Conservation (phyloP, 768 basidiomycete species). For the Candolleomyces aberdarensis region DNA sequence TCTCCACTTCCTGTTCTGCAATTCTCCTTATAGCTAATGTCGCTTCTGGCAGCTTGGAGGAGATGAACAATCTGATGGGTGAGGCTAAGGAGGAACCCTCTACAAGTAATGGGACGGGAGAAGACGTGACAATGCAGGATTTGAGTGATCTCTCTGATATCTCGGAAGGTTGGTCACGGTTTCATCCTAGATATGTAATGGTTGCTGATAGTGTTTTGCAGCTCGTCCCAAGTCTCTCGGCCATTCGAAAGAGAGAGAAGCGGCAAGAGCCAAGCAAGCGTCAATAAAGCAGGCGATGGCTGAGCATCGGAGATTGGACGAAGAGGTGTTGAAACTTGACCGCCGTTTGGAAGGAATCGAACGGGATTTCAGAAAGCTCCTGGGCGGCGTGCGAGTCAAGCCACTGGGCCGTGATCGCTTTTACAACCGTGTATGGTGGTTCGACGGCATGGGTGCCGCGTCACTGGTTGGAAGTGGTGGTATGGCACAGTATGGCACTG, state of each 20-base stretch:
- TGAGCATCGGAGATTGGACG: slow-evolving; percentile 81
- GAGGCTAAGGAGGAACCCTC: slow-evolving; percentile 50
- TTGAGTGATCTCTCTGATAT: slow-evolving; percentile 73
- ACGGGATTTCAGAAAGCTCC: slow-evolving; percentile 88
- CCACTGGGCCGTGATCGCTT: slow-evolving; percentile 92
- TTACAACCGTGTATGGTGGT: slow-evolving; percentile 97
- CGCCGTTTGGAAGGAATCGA: slow-evolving; percentile 83
- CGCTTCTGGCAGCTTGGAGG: slow-evolving; percentile 52
- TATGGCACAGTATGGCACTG: slow-evolving; percentile 80
- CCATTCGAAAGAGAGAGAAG: slow-evolving; percentile 78
- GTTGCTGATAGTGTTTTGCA: neutral
- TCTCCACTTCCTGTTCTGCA: neutral
- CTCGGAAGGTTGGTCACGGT: slow-evolving; percentile 37
- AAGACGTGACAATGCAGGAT: slow-evolving; percentile 62
- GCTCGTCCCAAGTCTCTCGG: slow-evolving; percentile 33
- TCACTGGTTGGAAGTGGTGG: slow-evolving; percentile 78
- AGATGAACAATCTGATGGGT: slow-evolving; percentile 62
- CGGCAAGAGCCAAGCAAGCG: slow-evolving; percentile 72
- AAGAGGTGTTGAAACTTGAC: slow-evolving; percentile 83
- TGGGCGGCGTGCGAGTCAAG: slow-evolving; percentile 81
- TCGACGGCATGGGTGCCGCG: slow-evolving; percentile 90
- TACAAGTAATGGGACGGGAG: slow-evolving; percentile 46
- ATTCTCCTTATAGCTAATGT: neutral
- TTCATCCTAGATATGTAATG: neutral
- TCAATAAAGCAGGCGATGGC: slow-evolving; percentile 79